Percentiles rank a stretch among this genome's conserved stretches.
Conservation (phyloP, 2,329 filamentous ascomycete species). For the Fusarium compactum region DNA sequence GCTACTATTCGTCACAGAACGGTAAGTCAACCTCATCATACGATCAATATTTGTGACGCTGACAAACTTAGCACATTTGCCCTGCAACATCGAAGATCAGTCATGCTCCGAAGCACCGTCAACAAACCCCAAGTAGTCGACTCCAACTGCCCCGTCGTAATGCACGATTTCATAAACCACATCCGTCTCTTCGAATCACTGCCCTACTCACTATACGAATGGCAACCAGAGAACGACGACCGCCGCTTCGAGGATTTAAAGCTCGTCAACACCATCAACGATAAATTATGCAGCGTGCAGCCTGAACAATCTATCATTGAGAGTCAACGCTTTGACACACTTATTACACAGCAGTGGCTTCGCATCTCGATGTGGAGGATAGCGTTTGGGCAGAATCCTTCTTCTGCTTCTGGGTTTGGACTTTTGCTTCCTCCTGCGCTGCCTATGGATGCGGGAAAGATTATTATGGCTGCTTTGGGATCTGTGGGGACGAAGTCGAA, state of each 20-base stretch:
- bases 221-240: slow-evolving; percentile 43
- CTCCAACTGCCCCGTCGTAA: slow-evolving; percentile 50
- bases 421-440: slow-evolving; percentile 36
- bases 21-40: slow-evolving; percentile 32
- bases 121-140: slow-evolving; percentile 49
- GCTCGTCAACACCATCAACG: slow-evolving; percentile 45
- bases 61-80: slow-evolving; percentile 46
- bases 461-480: slow-evolving; percentile 45
- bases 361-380: slow-evolving; percentile 51
- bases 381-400: slow-evolving; percentile 46
- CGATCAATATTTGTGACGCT: too few species aligned
- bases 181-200: slow-evolving; percentile 50
- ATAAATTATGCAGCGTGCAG: slow-evolving; percentile 46
- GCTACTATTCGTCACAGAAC: slow-evolving; percentile 52
- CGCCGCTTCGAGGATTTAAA: slow-evolving; percentile 37
- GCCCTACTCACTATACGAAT: slow-evolving; percentile 49
- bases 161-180: slow-evolving; percentile 53
- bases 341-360: slow-evolving; percentile 52
- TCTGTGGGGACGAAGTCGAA: slow-evolving; percentile 47
- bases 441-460: slow-evolving; percentile 50
- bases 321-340: slow-evolving; percentile 51
- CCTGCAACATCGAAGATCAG: slow-evolving; percentile 47
- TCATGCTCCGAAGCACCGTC: slow-evolving; percentile 49
- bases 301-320: slow-evolving; percentile 48
- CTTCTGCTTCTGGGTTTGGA: slow-evolving; percentile 33